Evolutionary conservation across 2,329 filamentous ascomycete genomes (phyloP).

Genomic region (Diatrype stigma): DNA sequence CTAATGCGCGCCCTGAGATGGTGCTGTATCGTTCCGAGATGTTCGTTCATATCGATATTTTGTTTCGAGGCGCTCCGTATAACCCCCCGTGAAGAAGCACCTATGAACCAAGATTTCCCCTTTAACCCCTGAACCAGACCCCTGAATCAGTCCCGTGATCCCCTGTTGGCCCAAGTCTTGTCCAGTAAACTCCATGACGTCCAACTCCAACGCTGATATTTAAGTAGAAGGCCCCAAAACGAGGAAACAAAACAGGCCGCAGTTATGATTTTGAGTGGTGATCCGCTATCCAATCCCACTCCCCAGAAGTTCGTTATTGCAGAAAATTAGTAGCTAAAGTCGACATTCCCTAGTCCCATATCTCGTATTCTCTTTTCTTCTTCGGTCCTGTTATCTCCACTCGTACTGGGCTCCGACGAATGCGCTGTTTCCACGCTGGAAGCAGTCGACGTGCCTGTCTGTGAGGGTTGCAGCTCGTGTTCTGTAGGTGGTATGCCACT

Average conservation of each 20-base stretch:
- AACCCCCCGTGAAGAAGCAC: too few relatives aligned
- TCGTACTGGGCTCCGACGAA: conserved; percentile 26
- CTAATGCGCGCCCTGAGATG: too few relatives aligned
- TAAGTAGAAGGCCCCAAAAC: neutral
- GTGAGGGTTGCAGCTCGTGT: conserved; percentile 47
- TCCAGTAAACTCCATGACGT: conserved; percentile 2
- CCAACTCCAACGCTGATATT: conserved; percentile 7
- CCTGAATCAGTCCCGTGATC: too few relatives aligned
- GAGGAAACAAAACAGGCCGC: neutral
- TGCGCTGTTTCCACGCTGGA: conserved; percentile 28
- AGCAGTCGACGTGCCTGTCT: conserved; percentile 41
- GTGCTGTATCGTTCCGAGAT: too few relatives aligned
- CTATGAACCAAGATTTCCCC: too few relatives aligned
- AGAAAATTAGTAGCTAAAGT: conserved; percentile 54
- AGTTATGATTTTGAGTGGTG: neutral
- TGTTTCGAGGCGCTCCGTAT: too few relatives aligned
- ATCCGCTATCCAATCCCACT: neutral
- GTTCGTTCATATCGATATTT: too few relatives aligned
- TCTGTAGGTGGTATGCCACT: conserved; percentile 47
- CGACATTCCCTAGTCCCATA: conserved; percentile 50
- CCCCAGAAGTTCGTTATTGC: neutral
- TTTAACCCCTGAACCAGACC: too few relatives aligned
- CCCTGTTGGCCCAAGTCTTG: too few relatives aligned
- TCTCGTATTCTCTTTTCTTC: conserved; percentile 52
- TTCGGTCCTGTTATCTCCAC: conserved; percentile 30